Evolutionary conservation across 2,329 filamentous ascomycete genomes (phyloP).

Genomic region (Fusarium albidum): DNA sequence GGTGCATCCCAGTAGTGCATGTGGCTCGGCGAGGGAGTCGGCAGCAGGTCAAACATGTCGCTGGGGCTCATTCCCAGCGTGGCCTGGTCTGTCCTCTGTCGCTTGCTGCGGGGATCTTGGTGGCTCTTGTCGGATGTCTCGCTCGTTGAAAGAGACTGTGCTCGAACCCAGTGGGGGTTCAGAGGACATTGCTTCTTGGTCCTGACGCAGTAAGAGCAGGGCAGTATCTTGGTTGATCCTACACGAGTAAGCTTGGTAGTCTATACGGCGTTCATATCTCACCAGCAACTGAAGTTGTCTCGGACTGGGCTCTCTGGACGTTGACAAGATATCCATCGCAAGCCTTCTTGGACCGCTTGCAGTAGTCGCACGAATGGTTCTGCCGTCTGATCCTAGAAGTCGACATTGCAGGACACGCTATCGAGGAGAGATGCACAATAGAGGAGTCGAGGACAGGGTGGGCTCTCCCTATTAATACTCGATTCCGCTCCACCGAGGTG

Average conservation of each 20-base stretch:
- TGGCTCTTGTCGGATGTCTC: slow-evolving; percentile 1
- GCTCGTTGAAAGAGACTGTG: background rate
- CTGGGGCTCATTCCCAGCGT: slow-evolving; percentile 9
- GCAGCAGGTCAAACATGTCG: slow-evolving; percentile 10
- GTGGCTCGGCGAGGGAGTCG: slow-evolving; percentile 17
- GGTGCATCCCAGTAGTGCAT: slow-evolving; percentile 22
- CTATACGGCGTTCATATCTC: background rate
- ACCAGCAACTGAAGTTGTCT: background rate
- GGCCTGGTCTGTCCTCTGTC: slow-evolving; percentile 10
- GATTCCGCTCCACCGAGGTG: slow-evolving; percentile 11
- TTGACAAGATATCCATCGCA: slow-evolving; percentile 38
- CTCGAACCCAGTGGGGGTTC: slow-evolving; percentile 36
- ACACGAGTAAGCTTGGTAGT: no score
- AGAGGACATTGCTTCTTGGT: slow-evolving; percentile 43
- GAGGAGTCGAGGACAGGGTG: slow-evolving; percentile 2
- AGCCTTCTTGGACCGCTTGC: slow-evolving; percentile 37
- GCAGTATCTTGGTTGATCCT: background rate
- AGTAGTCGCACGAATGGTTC: slow-evolving; percentile 39
- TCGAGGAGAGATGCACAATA: slow-evolving; percentile 1
- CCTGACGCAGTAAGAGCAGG: slow-evolving; percentile 43
- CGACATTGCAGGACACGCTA: slow-evolving; percentile 8
- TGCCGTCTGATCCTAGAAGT: slow-evolving; percentile 25
- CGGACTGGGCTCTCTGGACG: background rate
- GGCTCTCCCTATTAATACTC: slow-evolving; percentile 14
- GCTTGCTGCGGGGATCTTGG: slow-evolving; percentile 7